Evolutionary conservation across 2,329 filamentous ascomycete species (phyloP).

Genomic region (Aspergillus viridinutans): DNA sequence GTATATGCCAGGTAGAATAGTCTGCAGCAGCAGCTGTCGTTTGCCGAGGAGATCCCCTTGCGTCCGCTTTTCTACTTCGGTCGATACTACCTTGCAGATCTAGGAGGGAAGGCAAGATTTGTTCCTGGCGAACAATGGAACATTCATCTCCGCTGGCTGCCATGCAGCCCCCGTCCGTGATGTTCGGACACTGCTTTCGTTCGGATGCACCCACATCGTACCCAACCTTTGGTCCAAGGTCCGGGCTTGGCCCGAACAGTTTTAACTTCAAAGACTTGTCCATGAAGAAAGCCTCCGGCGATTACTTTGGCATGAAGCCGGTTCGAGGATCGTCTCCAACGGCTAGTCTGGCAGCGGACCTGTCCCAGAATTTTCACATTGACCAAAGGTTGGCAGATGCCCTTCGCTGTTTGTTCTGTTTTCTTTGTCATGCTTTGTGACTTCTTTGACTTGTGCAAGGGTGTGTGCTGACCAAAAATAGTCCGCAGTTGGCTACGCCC

Average conservation of each 20-base stretch:
- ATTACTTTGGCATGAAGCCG: conserved; percentile 79
- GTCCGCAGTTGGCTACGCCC: conserved; percentile 77
- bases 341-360: conserved; percentile 82
- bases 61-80: neutral
- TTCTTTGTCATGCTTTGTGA: neutral
- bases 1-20: neutral
- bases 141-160: conserved; percentile 90
- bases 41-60: neutral
- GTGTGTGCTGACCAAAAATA: conserved; percentile 46
- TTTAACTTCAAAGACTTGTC: conserved; percentile 74
- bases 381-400: conserved; percentile 73
- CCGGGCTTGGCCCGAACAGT: conserved; percentile 57
- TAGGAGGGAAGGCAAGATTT: neutral
- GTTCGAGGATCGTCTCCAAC: conserved; percentile 84
- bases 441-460: conserved; percentile 4
- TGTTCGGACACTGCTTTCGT: conserved; percentile 60
- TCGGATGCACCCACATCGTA: conserved; percentile 53
- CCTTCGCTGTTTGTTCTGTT: conserved; percentile 20
- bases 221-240: conserved; percentile 49
- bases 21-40: neutral
- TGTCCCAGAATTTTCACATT: conserved; percentile 95
- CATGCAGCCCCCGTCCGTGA: conserved; percentile 70
- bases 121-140: conserved; percentile 60
- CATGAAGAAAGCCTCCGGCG: conserved; percentile 63
- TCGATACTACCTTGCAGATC: neutral